These are phyloP conservation scores for Diaporthe eres DNA, from an alignment of 2,329 filamentous ascomycete species.

Conservation along the genomic window DNA sequence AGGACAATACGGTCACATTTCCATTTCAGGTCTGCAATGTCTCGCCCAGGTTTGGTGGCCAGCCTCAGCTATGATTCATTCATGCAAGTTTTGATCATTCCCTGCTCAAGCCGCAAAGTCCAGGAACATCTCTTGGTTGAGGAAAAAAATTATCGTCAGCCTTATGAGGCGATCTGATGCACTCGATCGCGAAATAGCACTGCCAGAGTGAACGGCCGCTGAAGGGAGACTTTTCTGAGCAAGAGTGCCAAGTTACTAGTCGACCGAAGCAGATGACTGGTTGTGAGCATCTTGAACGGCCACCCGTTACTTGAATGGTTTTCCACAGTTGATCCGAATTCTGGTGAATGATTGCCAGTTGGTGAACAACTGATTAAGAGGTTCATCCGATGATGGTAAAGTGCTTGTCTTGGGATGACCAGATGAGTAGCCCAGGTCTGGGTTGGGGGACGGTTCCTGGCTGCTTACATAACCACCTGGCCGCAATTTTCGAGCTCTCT, in stretches of 20 bases:
- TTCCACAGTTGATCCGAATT: too few species aligned
- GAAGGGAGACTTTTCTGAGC: not conserved
- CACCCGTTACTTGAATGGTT: not conserved
- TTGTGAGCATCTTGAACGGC: not conserved
- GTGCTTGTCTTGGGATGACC: not conserved
- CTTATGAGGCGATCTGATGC: not conserved
- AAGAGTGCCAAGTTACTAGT: not conserved
- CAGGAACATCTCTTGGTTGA: too few species aligned
- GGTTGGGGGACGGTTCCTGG: not conserved
- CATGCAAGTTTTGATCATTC: not conserved
- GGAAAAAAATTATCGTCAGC: not conserved
- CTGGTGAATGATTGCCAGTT: not conserved
- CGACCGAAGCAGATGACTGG: not conserved
- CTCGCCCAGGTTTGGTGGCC: not conserved
- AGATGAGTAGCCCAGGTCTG: not conserved
- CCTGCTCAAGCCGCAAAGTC: not conserved
- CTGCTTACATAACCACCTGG: constrained; percentile 30
- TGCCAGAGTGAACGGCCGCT: not conserved
- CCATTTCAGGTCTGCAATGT: not conserved
- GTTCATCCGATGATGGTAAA: constrained; percentile 5
- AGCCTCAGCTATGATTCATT: not conserved
- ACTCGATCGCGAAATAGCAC: not conserved
- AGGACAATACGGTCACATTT: not conserved
- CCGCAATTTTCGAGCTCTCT: constrained; percentile 38
- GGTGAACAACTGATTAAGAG: not conserved